A percentile compares a stretch with the other conserved stretches of the same genome.
Conservation (phyloP, 306 rosid species). For the barrel medic (Medicago truncatula) region DNA sequence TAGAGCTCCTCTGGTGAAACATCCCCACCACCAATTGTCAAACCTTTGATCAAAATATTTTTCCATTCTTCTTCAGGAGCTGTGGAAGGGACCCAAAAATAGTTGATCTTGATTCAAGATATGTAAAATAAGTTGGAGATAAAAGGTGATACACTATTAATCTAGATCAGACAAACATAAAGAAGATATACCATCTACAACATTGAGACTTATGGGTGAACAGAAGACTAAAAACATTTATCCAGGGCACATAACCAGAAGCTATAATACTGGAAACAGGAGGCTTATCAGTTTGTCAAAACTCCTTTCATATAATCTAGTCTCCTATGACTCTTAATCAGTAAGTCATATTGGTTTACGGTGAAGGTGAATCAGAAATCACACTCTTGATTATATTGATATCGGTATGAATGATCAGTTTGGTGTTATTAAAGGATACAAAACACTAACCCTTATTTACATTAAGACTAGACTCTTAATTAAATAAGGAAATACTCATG, state of each 20-base stretch:
- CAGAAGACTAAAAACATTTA: constrained; percentile 7
- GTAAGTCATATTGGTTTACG: background rate
- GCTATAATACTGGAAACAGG: background rate
- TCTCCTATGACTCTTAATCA: background rate
- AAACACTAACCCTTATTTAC: background rate
- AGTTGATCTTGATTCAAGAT: constrained; percentile 10
- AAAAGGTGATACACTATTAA: constrained; percentile 15
- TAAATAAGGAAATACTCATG: background rate
- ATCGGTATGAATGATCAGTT: background rate
- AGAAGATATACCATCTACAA: background rate
- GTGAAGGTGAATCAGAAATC: constrained; percentile 25
- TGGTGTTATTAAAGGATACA: background rate
- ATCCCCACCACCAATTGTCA: constrained; percentile 76
- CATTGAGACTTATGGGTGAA: constrained; percentile 18
- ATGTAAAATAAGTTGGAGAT: constrained; percentile 19
- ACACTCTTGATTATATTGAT: background rate
- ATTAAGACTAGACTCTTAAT: constrained; percentile 12
- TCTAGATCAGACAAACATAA: constrained; percentile 22
- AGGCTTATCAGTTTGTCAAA: constrained; percentile 12
- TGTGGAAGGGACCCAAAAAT: constrained; percentile 51
- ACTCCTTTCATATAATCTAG: constrained; percentile 21
- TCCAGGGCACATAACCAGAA: constrained; percentile 14
- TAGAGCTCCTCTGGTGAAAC: constrained; percentile 69
- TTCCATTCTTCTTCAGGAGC: constrained; percentile 94
- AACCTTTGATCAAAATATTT: constrained; percentile 71